phyloP scores from a whole-genome alignment of 257 asterid species.

The Gynochthodes officinalis region DNA sequence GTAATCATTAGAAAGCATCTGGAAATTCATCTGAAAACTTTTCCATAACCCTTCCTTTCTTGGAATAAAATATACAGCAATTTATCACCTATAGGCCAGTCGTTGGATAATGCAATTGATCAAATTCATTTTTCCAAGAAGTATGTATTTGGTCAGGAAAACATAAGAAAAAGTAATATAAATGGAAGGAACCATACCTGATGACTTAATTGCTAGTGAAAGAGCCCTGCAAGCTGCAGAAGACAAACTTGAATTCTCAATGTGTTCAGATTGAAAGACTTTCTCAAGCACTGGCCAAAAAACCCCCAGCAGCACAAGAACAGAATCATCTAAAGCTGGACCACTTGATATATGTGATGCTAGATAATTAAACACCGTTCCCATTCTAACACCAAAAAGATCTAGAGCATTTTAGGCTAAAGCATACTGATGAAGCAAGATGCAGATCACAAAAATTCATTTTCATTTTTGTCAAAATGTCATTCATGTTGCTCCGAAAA shows the following conservation, averaged over 20 bases:
- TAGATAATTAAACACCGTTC: constrained; percentile 58
- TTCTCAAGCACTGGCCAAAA: constrained; percentile 88
- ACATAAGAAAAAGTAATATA: constrained; percentile 17
- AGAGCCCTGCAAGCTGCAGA: constrained; percentile 89
- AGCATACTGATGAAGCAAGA: constrained; percentile 1
- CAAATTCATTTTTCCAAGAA: constrained; percentile 11
- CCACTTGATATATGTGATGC: constrained; percentile 48
- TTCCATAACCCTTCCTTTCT: no score
- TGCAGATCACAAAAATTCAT: not conserved
- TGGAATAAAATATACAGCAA: no score
- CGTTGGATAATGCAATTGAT: not conserved
- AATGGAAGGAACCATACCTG: constrained; percentile 44
- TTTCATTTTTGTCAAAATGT: not conserved
- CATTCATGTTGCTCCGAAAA: not conserved
- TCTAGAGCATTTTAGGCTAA: not conserved
- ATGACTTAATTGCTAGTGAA: constrained; percentile 69
- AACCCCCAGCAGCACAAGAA: constrained; percentile 52
- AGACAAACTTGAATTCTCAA: constrained; percentile 65
- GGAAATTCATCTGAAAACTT: no score
- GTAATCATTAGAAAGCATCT: no score
- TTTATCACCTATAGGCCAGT: no score
- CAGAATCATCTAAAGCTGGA: constrained; percentile 45
- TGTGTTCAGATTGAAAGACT: constrained; percentile 53
- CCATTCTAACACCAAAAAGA: constrained; percentile 59
- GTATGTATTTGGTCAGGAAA: constrained; percentile 1